Evolutionary conservation across 108 stramenopile species (phyloP).

Genomic region (Nitzschia sp.): DNA sequence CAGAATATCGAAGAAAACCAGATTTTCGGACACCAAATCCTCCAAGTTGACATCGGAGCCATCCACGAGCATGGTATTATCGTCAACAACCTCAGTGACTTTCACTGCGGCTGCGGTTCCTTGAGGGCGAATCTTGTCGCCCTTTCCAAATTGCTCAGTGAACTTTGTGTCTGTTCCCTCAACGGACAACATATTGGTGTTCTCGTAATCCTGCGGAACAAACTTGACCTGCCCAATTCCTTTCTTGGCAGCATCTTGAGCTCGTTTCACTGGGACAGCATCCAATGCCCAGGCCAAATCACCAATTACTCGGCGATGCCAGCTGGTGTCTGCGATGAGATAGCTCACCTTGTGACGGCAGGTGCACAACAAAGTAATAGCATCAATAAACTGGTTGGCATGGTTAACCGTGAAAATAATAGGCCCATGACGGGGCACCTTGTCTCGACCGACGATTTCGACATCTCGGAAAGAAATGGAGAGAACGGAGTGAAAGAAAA

Average conservation of each 20-base stretch:
- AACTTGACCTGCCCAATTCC: constrained; percentile 53
- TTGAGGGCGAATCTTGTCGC: constrained; percentile 77
- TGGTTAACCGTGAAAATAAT: constrained; percentile 96
- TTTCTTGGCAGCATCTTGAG: constrained; percentile 78
- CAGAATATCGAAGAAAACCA: constrained; percentile 79
- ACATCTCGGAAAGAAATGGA: constrained; percentile 87
- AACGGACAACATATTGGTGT: constrained; percentile 37
- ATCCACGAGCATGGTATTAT: constrained; percentile 42
- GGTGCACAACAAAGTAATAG: constrained; percentile 85
- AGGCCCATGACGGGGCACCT: constrained; percentile 90
- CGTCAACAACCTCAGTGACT: constrained; percentile 61
- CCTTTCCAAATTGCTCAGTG: constrained; percentile 46
- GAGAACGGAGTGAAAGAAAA: constrained; percentile 85
- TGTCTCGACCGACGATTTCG: constrained; percentile 86
- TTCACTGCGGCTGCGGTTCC: constrained; percentile 60
- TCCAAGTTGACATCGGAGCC: constrained; percentile 22
- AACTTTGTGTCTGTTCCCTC: constrained; percentile 62
- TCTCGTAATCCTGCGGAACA: constrained; percentile 1
- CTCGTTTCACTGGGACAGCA: constrained; percentile 91
- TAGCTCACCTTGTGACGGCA: constrained; percentile 87
- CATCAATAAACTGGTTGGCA: constrained; percentile 97
- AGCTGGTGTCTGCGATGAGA: constrained; percentile 92
- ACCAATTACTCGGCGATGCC: constrained; percentile 85
- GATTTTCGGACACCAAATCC: constrained; percentile 19
- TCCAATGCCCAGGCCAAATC: constrained; percentile 92